Conservation (phyloP, 2,329 filamentous ascomycete genomes). For the Colletotrichum gloeosporioides region DNA sequence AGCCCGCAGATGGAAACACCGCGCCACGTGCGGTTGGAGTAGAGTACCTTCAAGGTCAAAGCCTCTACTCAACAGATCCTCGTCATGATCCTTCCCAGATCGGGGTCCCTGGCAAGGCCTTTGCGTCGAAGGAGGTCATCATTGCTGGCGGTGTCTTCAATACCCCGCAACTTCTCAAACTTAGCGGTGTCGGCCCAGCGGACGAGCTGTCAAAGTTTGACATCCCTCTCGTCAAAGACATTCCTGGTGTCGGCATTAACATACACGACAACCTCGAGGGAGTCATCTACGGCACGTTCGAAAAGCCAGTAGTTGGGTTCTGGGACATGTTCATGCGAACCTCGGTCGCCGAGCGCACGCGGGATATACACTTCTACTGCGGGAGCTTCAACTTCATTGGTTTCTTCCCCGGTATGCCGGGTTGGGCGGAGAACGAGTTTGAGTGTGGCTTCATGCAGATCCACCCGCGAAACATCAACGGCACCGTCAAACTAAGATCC, state of each 20-base stretch:
- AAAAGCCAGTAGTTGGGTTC: constrained; percentile 33
- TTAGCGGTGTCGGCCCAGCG: constrained; percentile 53
- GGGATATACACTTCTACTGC: not conserved
- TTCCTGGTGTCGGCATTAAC: constrained; percentile 55
- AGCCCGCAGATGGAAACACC: not conserved
- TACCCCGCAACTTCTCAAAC: constrained; percentile 56
- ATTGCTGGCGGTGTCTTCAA: constrained; percentile 55
- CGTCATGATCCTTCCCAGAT: constrained; percentile 22
- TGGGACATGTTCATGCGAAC: constrained; percentile 58
- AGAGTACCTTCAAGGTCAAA: constrained; percentile 23
- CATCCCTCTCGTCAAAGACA: constrained; percentile 49
- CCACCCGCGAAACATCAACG: constrained; percentile 59
- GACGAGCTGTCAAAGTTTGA: constrained; percentile 45
- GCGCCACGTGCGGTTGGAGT: not conserved
- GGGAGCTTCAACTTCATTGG: not conserved
- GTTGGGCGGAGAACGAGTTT: not conserved
- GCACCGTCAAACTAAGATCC: constrained; percentile 66
- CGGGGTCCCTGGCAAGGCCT: constrained; percentile 23
- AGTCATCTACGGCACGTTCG: not conserved
- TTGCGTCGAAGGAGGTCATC: constrained; percentile 49
- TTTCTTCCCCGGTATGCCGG: not conserved
- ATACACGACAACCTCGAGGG: constrained; percentile 50
- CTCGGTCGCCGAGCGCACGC: not conserved
- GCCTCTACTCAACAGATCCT: constrained; percentile 25
- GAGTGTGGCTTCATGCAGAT: constrained; percentile 32